phyloP scores from a whole-genome alignment of 2,329 filamentous ascomycete genomes.

The Verticillium isaacii region DNA sequence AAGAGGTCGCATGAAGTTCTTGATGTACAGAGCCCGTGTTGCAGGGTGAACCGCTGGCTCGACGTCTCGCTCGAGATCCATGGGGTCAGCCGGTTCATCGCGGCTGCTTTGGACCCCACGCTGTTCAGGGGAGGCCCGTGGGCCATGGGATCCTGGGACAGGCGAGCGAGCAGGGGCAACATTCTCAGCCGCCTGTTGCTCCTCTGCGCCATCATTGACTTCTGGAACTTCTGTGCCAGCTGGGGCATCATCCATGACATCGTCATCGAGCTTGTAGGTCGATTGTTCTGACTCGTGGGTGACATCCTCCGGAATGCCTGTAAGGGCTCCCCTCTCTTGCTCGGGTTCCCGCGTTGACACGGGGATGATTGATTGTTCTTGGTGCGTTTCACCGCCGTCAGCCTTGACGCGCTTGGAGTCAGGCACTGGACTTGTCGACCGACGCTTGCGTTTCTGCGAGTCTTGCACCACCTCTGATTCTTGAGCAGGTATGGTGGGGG shows the following conservation, averaged over 20 bases:
- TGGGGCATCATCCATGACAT: background rate
- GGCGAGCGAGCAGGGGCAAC: background rate
- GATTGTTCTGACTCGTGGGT: background rate
- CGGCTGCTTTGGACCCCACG: background rate
- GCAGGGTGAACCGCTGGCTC: constrained; percentile 63
- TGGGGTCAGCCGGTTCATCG: constrained; percentile 13
- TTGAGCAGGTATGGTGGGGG: constrained; percentile 7
- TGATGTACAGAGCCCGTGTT: constrained; percentile 79
- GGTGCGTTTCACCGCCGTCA: background rate
- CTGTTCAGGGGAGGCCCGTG: background rate
- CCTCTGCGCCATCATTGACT: background rate
- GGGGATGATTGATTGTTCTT: background rate
- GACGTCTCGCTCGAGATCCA: constrained; percentile 30
- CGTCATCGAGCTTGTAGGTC: background rate
- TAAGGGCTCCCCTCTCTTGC: background rate
- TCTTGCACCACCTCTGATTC: constrained; percentile 34
- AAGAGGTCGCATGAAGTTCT: constrained; percentile 83
- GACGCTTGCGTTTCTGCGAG: constrained; percentile 61
- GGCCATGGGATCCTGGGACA: background rate
- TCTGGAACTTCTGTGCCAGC: background rate
- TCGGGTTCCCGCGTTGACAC: background rate
- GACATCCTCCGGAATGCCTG: background rate
- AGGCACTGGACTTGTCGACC: constrained; percentile 56
- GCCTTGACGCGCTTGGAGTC: constrained; percentile 53
- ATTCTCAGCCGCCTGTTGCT: background rate